These are phyloP conservation scores for Curvularia hawaiiensis DNA, from an alignment of 2,329 filamentous ascomycete genomes.

Conservation along the genomic window DNA sequence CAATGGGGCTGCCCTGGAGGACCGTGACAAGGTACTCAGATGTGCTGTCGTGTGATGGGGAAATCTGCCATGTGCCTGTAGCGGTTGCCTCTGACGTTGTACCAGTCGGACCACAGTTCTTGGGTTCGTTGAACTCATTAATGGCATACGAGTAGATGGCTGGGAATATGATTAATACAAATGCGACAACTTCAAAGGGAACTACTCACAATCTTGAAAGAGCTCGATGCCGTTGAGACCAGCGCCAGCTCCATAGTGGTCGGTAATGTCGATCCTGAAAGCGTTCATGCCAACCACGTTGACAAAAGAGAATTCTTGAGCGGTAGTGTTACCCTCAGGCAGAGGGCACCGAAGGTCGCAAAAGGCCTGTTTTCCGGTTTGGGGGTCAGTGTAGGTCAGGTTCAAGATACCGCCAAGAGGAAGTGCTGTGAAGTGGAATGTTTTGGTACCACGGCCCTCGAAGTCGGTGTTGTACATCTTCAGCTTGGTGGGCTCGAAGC, in stretches of 20 bases:
- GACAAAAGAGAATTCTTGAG: slow-evolving; percentile 91
- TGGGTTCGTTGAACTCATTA: slow-evolving; percentile 84
- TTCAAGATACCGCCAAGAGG: slow-evolving; percentile 95
- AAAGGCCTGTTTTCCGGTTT: slow-evolving; percentile 65
- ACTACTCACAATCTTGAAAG: slow-evolving; percentile 68
- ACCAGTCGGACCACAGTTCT: slow-evolving; percentile 68
- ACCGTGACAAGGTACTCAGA: slow-evolving; percentile 78
- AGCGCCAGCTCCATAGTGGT: slow-evolving; percentile 84
- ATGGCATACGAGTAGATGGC: slow-evolving; percentile 87
- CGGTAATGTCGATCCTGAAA: slow-evolving; percentile 84
- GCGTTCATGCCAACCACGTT: slow-evolving; percentile 89
- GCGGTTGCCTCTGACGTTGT: slow-evolving; percentile 65
- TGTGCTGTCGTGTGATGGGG: slow-evolving; percentile 69
- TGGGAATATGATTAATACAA: slow-evolving; percentile 25
- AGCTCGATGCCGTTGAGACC: slow-evolving; percentile 86
- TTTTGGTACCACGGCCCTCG: slow-evolving; percentile 84
- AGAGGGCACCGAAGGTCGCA: slow-evolving; percentile 89
- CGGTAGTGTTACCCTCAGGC: slow-evolving; percentile 68
- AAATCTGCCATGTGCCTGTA: slow-evolving; percentile 76
- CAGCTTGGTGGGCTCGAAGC: slow-evolving; percentile 84
- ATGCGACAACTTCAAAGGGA: background rate
- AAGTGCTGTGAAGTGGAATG: slow-evolving; percentile 83
- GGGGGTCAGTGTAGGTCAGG: slow-evolving; percentile 83
- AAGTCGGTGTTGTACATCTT: slow-evolving; percentile 86
- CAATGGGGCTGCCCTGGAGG: slow-evolving; percentile 61